Evolutionary conservation across 306 rosid species (phyloP).

Genomic region (Quillaja saponaria): DNA sequence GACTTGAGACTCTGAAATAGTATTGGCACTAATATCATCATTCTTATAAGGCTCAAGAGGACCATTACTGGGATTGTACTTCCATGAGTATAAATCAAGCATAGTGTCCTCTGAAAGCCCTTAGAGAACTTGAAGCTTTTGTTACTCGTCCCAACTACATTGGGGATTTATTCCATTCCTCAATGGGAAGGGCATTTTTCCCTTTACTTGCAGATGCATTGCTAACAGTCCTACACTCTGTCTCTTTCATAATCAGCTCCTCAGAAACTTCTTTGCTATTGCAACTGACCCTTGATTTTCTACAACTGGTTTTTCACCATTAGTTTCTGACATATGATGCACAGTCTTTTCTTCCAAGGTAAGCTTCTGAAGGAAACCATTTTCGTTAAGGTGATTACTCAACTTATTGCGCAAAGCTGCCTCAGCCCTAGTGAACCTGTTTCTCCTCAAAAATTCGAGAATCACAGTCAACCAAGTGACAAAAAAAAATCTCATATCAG

Average conservation of each 20-base stretch:
- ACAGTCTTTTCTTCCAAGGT: constrained; percentile 58
- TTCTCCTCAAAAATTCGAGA: constrained; percentile 80
- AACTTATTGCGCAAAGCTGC: constrained; percentile 89
- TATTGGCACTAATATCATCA: constrained; percentile 41
- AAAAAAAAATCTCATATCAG: constrained; percentile 57
- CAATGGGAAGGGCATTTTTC: constrained; percentile 53
- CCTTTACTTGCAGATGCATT: constrained; percentile 65
- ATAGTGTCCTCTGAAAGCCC: constrained; percentile 63
- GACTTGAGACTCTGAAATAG: constrained; percentile 40
- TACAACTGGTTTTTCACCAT: constrained; percentile 55
- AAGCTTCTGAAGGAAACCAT: constrained; percentile 74
- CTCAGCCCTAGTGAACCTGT: constrained; percentile 81
- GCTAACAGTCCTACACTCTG: constrained; percentile 76
- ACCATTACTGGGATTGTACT: constrained; percentile 64
- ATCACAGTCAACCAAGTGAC: too few species aligned
- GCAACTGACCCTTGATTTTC: constrained; percentile 46
- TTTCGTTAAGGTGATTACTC: constrained; percentile 59
- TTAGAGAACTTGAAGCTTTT: constrained; percentile 62
- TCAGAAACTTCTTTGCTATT: constrained; percentile 59
- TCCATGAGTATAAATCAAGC: constrained; percentile 77
- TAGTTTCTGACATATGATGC: constrained; percentile 40
- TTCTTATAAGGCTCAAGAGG: constrained; percentile 44
- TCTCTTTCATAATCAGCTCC: constrained; percentile 90
- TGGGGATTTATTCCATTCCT: constrained; percentile 58
- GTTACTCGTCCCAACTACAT: constrained; percentile 63